A percentile compares a stretch with the other conserved stretches of the same genome.
Conservation (phyloP, 1,284 basidiomycete genomes). For the Vanrija sp. region DNA sequence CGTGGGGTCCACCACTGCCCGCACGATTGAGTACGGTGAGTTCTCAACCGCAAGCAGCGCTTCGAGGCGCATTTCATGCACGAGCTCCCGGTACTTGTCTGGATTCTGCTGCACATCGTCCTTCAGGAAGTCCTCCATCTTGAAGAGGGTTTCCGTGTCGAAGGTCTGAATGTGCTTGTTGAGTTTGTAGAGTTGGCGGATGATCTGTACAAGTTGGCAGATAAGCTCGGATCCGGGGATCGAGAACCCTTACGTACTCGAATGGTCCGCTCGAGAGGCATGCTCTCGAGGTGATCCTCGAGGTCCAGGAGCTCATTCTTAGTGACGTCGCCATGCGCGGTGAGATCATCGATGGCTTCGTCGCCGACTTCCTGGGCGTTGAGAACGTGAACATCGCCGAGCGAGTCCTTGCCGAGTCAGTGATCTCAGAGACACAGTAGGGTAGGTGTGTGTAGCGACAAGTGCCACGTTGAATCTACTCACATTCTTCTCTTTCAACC, state of each 20-base stretch:
- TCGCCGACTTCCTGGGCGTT: no score
- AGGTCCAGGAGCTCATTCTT: slow-evolving; percentile 18
- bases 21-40: slow-evolving; percentile 83
- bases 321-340: no score
- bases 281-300: slow-evolving; percentile 17
- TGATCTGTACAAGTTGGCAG: slow-evolving; percentile 4
- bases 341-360: no score
- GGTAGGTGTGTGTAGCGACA: no score
- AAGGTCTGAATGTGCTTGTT: slow-evolving; percentile 20
- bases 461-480: no score
- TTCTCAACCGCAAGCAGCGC: slow-evolving; percentile 35
- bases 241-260: slow-evolving; percentile 13
- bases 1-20: slow-evolving; percentile 74
- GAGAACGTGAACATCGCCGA: no score
- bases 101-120: slow-evolving; percentile 12
- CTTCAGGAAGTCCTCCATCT: slow-evolving; percentile 13
- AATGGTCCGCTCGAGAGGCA: slow-evolving; percentile 20
- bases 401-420: no score
- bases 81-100: slow-evolving; percentile 13
- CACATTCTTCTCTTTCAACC: no score
- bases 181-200: slow-evolving; percentile 6
- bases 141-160: slow-evolving; percentile 4
- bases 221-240: no score
- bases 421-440: no score
- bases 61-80: slow-evolving; percentile 33